Base-by-base conservation (phyloP, 1,284 basidiomycete species). In the Melanopsichium pennsylvanicum region DNA sequence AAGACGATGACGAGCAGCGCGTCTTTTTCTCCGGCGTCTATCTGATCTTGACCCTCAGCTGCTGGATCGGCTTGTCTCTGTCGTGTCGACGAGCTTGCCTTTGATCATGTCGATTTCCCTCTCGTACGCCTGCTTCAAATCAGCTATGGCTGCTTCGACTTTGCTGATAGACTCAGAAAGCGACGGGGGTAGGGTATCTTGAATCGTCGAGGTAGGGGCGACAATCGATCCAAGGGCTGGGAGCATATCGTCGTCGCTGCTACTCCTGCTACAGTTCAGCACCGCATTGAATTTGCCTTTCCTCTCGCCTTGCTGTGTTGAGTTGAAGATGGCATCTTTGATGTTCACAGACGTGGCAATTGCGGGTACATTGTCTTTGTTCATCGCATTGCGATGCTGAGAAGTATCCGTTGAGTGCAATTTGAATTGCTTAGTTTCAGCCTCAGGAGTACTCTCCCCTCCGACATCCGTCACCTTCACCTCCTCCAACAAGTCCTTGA, bases 221-320 rank as follows among this genome's bases (percentile, higher is more conserved):
- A n/a, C n/a, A n/a, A n/a, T n/a, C n/a, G n/a, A n/a, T n/a, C n/a
- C n/a, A n/a, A n/a, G n/a, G n/a, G 15, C 18, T n/a, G 46, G 47
- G 18, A 39, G 52, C 4, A 46, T 21, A 15, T 62, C 51, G 5
- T 42, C 51, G 40, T 56, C 48, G 32, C 39, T 47, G 45, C 43
- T 46, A 22, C 40, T 45, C 33, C 13, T 26, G 23, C 8, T 22
- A 34, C 21, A 21, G 26, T 7, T 19, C 21, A 5, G 4, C 19
- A n/a, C 13, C 13, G 21, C 8, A 11, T 6, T 40, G 23, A 2
- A 9, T 12, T 40, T 40, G 13, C 25, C 38, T 15, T 5, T 25
- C 10, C 27, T 39, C 38, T 27, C 16, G 12, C 4, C 10, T n/a
- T n/a, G n/a, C n/a, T n/a, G n/a, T n/a, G n/a, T n/a, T n/a, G n/a